A percentile compares a stretch with the other conserved stretches of the same genome.
Conservation (phyloP, 805 yeast genomes). For the Saccharomycopsis sp. region DNA sequence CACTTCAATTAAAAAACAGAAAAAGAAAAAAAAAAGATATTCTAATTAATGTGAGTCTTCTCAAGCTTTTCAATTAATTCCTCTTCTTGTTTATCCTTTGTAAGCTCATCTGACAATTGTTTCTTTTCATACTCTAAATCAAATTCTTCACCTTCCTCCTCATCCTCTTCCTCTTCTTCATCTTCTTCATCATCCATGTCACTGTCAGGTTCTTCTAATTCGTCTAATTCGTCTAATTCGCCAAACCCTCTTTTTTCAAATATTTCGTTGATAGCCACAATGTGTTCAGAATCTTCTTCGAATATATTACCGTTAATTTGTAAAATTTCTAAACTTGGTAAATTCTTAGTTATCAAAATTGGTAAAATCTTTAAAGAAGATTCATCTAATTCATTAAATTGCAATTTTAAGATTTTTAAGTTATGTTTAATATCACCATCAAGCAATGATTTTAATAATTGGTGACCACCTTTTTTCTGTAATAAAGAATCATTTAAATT, state of each 20-base stretch:
- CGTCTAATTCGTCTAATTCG: constrained; percentile 88
- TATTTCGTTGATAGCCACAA: constrained; percentile 52
- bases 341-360: constrained; percentile 43
- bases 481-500: constrained; percentile 85
- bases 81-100: constrained; percentile 34
- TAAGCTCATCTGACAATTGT: constrained; percentile 35
- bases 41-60: constrained; percentile 38
- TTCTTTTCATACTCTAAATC: constrained; percentile 36
- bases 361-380: constrained; percentile 55
- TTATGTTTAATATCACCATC: constrained; percentile 33
- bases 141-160: constrained; percentile 33
- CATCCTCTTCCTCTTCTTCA: constrained; percentile 33
- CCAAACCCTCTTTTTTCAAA: constrained; percentile 73
- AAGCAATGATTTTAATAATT: constrained; percentile 43
- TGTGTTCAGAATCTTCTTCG: constrained; percentile 73
- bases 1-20: neutral
- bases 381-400: constrained; percentile 79
- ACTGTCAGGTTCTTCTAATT: constrained; percentile 72
- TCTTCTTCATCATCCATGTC: constrained; percentile 51
- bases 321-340: constrained; percentile 55
- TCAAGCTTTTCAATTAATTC: constrained; percentile 53
- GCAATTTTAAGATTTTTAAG: constrained; percentile 61
- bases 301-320: constrained; percentile 93
- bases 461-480: constrained; percentile 67
- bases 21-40: no score